Evolutionary conservation across 1,284 basidiomycete genomes (phyloP).

Genomic region (Rhodotorula sp.): DNA sequence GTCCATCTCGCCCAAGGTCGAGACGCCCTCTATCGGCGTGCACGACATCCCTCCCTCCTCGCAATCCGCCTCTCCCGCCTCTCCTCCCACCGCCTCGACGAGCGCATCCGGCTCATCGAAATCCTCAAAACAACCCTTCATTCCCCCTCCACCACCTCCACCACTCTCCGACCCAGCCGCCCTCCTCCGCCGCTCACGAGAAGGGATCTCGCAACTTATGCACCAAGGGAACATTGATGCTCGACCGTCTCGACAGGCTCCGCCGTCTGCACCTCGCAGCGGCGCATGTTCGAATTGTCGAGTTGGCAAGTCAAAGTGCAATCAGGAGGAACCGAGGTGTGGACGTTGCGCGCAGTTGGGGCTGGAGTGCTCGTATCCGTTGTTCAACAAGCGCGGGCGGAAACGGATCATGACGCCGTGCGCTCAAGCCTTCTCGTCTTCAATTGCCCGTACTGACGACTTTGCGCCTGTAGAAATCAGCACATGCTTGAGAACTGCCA

Average conservation of each 20-base stretch:
- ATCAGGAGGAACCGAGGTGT: constrained; percentile 16
- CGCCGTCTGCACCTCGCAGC: neutral
- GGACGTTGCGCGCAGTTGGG: constrained; percentile 4
- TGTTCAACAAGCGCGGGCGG: constrained; percentile 26
- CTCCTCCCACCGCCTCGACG: neutral
- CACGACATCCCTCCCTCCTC: neutral
- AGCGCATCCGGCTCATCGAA: constrained; percentile 5
- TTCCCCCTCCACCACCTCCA: constrained; percentile 12
- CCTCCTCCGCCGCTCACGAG: constrained; percentile 19
- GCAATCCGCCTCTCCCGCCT: neutral
- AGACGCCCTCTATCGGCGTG: constrained; percentile 3
- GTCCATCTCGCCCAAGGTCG: neutral
- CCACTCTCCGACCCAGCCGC: constrained; percentile 17
- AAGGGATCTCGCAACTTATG: constrained; percentile 14
- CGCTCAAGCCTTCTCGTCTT: neutral
- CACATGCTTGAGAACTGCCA: constrained; percentile 23
- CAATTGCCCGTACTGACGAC: neutral
- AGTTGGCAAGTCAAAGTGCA: constrained; percentile 25
- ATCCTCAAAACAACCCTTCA: neutral
- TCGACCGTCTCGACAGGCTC: constrained; percentile 20
- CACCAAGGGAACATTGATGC: constrained; percentile 25
- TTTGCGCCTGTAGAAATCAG: constrained; percentile 14
- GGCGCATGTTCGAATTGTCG: constrained; percentile 24
- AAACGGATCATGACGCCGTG: constrained; percentile 31
- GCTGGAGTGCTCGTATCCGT: constrained; percentile 5